phyloP scores from a whole-genome alignment of 768 basidiomycete species.

The Lentinula boryana region DNA sequence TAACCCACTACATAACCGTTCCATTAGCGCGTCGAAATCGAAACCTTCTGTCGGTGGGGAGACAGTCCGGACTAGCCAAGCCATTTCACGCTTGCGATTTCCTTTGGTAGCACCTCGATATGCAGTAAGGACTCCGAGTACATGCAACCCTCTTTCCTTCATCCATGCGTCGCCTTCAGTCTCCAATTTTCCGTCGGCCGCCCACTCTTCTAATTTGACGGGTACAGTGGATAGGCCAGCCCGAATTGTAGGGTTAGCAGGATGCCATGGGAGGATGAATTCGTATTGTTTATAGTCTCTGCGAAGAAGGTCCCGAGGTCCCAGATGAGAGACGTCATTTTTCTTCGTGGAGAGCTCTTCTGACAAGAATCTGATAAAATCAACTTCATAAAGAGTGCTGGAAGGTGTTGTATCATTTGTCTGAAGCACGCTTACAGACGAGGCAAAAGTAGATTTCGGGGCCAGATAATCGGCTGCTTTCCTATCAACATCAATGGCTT shows the following conservation, averaged over 20 bases:
- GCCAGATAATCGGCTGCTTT: conserved; percentile 61
- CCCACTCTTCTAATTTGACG: conserved; percentile 54
- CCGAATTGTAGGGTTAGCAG: conserved; percentile 33
- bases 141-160: conserved; percentile 51
- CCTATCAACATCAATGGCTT: conserved; percentile 62
- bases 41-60: conserved; percentile 13
- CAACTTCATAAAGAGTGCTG: conserved; percentile 28
- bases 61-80: conserved; percentile 53
- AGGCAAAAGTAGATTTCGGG: conserved; percentile 43
- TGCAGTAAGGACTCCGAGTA: conserved; percentile 78
- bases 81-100: conserved; percentile 30
- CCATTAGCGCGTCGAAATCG: conserved; percentile 36
- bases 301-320: conserved; percentile 71
- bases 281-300: conserved; percentile 95
- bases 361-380: conserved; percentile 44
- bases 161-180: conserved; percentile 51
- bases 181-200: conserved; percentile 34
- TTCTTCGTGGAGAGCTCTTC: conserved; percentile 53
- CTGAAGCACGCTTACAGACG: conserved; percentile 17
- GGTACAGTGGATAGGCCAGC: conserved; percentile 86
- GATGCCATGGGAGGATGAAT: conserved; percentile 34
- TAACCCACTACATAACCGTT: conserved; percentile 50
- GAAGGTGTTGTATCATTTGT: conserved; percentile 9
- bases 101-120: conserved; percentile 43
- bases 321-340: conserved; percentile 57